These are phyloP conservation scores for Rhizophora apiculata DNA, from an alignment of 345 rosid species.

Conservation along the genomic window DNA sequence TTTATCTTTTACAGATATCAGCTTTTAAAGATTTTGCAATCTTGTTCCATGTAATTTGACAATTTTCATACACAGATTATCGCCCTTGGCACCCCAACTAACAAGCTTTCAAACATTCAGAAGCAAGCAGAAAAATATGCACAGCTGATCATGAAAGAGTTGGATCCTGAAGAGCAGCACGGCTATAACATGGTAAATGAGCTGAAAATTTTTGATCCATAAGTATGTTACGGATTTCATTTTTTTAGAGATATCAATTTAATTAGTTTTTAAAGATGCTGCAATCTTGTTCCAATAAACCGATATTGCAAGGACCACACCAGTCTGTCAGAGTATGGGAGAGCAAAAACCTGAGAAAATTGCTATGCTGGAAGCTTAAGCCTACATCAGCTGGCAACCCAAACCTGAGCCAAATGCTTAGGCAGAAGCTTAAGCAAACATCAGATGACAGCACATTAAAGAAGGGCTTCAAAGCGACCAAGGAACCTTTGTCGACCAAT, in stretches of 20 bases:
- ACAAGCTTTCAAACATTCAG: slow-evolving; percentile 56
- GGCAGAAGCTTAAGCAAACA: slow-evolving; percentile 68
- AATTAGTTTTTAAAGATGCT: background rate
- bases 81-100: slow-evolving; percentile 72
- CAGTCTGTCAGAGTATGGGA: no score
- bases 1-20: background rate
- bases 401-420: slow-evolving; percentile 60
- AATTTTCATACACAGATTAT: slow-evolving; percentile 46
- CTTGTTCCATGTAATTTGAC: background rate
- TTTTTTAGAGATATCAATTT: background rate
- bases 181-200: slow-evolving; percentile 69
- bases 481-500: slow-evolving; percentile 55
- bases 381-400: slow-evolving; percentile 30
- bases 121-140: slow-evolving; percentile 78
- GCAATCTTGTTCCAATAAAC: slow-evolving; percentile 8
- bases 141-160: slow-evolving; percentile 76
- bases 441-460: slow-evolving; percentile 45
- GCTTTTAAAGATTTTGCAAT: background rate
- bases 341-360: slow-evolving; percentile 39
- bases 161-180: slow-evolving; percentile 59
- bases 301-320: no score
- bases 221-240: background rate
- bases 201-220: background rate
- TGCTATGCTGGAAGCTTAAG: slow-evolving; percentile 74
- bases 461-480: slow-evolving; percentile 35